Base-by-base conservation (phyloP, 768 basidiomycete species). In the Trametes elegans region DNA sequence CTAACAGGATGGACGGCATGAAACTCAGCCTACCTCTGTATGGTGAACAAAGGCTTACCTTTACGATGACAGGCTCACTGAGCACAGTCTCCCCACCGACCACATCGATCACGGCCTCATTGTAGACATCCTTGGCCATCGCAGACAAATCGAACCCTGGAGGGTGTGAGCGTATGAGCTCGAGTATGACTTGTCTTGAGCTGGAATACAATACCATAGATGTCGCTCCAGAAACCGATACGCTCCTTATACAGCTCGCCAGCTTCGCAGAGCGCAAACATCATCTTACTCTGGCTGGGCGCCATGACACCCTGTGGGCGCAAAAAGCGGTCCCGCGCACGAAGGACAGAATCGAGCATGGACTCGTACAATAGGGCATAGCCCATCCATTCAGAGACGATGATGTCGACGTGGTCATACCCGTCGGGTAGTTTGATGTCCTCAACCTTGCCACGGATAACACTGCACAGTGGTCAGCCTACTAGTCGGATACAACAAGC, bases 361-460 rank as follows among this genome's bases (percentile, higher is more conserved):
- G 89, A 91, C 71, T 99, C 96, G 70, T 98, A 98, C 19, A 98
- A 79, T 21, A 93, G 75, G 1, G 86, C 87, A 64, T 92, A 93
- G 14, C 86, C 93, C 96, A 98, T 98, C 96, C 96, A 98, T 71
- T 99, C 96, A 4, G 93, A 95, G 46, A 98, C 76, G 69, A 99
- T 94, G 55, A 99, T 82, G 68, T 99, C 96, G 21, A 98, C 96
- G 48, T 90, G 76, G 9, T 80, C 74, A 44, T 87, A 73, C 48
- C 73, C 82, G 46, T 86, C 84, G 2, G 91, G 93, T 1, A 98
- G 75, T 7, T 62, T 69, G 53, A 98, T 87, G 19, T 94, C 85
- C 71, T 99, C 96, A 23, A 98, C 82, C 69, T 96, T 97, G 24
- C 93, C 93, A 45, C 79, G 85, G 51, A 98, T 83, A 38, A 98